phyloP scores from a whole-genome alignment of 2,329 filamentous ascomycete species.

The Penicillium occitanis region DNA sequence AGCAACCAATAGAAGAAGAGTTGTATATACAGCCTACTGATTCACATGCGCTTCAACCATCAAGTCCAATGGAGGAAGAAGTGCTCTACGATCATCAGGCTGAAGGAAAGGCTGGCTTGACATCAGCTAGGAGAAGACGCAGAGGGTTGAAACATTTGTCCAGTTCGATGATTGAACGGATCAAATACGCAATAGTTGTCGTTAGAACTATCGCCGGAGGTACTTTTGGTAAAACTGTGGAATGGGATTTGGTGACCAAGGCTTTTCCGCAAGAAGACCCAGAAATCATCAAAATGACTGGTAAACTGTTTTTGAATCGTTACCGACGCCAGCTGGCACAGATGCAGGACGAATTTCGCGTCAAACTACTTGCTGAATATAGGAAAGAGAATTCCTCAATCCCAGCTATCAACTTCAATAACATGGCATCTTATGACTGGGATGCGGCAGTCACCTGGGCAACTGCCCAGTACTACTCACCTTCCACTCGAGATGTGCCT shows the following conservation, averaged over 20 bases:
- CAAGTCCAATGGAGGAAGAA: background rate
- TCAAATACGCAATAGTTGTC: constrained; percentile 46
- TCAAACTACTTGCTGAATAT: constrained; percentile 48
- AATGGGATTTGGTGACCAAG: constrained; percentile 47
- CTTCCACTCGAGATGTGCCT: constrained; percentile 37
- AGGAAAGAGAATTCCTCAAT: constrained; percentile 38
- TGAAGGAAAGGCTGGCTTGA: background rate
- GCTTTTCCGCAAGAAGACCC: constrained; percentile 44
- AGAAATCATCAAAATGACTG: constrained; percentile 40
- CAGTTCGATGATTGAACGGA: constrained; percentile 32
- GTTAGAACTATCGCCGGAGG: constrained; percentile 49
- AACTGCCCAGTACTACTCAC: constrained; percentile 40
- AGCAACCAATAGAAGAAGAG: background rate
- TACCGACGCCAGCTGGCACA: constrained; percentile 43
- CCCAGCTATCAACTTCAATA: constrained; percentile 45
- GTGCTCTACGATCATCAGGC: background rate
- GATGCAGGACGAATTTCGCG: constrained; percentile 50
- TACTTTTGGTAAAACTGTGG: constrained; percentile 41
- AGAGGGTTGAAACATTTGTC: constrained; percentile 30
- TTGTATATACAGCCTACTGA: background rate
- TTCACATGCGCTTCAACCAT: background rate
- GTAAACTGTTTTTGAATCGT: constrained; percentile 37
- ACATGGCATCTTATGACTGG: constrained; percentile 50
- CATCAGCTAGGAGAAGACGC: constrained; percentile 24
- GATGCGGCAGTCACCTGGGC: constrained; percentile 49